Evolutionary conservation across 2,329 filamentous ascomycete genomes (phyloP).

Genomic region (Fusarium beomiforme): DNA sequence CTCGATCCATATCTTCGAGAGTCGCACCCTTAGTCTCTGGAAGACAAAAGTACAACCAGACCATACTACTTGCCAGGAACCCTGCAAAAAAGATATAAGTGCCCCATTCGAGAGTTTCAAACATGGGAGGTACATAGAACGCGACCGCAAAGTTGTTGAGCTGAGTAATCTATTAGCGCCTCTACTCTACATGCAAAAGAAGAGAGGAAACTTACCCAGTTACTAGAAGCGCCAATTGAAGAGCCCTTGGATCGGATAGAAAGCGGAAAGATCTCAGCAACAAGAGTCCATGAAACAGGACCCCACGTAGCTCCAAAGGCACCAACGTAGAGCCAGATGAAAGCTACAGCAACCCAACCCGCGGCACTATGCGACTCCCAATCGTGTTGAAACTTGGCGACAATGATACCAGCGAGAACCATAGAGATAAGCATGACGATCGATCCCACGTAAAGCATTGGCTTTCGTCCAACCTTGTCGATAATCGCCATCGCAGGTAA

Average conservation of each 20-base stretch:
- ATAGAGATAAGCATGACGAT: conserved; percentile 46
- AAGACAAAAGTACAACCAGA: conserved; percentile 61
- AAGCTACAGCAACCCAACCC: conserved; percentile 51
- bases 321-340: conserved; percentile 61
- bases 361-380: conserved; percentile 47
- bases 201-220: conserved; percentile 47
- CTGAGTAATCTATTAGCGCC: not conserved
- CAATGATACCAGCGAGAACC: conserved; percentile 22
- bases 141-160: conserved; percentile 58
- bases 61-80: conserved; percentile 56
- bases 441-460: conserved; percentile 50
- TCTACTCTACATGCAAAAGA: not conserved
- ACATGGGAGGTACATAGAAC: conserved; percentile 55
- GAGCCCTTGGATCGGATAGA: conserved; percentile 56
- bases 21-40: conserved; percentile 65
- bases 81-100: conserved; percentile 67
- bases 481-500: conserved; percentile 50
- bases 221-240: conserved; percentile 53
- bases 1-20: conserved; percentile 63
- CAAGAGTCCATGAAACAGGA: conserved; percentile 58
- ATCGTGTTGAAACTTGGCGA: conserved; percentile 26
- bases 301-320: conserved; percentile 55
- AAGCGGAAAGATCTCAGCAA: conserved; percentile 58
- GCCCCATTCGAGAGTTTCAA: conserved; percentile 52
- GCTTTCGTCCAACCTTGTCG: conserved; percentile 53